phyloP scores from a whole-genome alignment of 2,329 filamentous ascomycete genomes.

The Alternaria postmessia region DNA sequence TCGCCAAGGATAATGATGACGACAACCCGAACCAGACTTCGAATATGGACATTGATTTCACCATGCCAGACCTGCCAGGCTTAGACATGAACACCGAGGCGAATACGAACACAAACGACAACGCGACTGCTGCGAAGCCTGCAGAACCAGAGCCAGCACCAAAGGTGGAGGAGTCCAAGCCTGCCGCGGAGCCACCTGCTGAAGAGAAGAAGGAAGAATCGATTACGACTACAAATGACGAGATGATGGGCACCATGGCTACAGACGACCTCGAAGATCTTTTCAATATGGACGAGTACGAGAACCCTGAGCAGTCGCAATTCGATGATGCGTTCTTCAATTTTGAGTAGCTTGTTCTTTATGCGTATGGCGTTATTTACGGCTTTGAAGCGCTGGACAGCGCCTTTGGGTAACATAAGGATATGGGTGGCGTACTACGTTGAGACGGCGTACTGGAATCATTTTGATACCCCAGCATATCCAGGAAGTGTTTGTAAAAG shows the following conservation, averaged over 20 bases:
- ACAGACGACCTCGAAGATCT: slow-evolving; percentile 47
- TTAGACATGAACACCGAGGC: slow-evolving; percentile 20
- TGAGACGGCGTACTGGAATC: not conserved
- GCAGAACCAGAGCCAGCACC: slow-evolving; percentile 8
- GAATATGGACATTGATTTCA: slow-evolving; percentile 41
- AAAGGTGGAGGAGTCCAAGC: slow-evolving; percentile 18
- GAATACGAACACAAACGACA: not conserved
- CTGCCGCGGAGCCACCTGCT: slow-evolving; percentile 14
- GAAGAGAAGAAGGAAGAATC: slow-evolving; percentile 12
- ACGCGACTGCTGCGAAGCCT: slow-evolving; percentile 14
- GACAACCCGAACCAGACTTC: slow-evolving; percentile 21
- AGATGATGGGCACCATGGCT: slow-evolving; percentile 40
- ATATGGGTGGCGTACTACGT: not conserved
- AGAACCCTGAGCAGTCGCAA: slow-evolving; percentile 43
- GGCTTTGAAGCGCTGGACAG: not conserved
- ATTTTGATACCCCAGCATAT: slow-evolving; percentile 14
- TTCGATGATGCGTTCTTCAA: slow-evolving; percentile 53
- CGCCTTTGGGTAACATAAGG: not conserved
- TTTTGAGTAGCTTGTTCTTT: slow-evolving; percentile 24
- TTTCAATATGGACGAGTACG: slow-evolving; percentile 47
- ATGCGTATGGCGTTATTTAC: not conserved
- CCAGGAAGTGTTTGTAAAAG: not conserved
- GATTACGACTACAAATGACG: slow-evolving; percentile 19
- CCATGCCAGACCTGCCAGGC: slow-evolving; percentile 44
- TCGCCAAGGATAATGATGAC: slow-evolving; percentile 39